Evolutionary conservation across 371 early-diverging fungal species (phyloP).

Genomic region (Entomophthora muscae): DNA sequence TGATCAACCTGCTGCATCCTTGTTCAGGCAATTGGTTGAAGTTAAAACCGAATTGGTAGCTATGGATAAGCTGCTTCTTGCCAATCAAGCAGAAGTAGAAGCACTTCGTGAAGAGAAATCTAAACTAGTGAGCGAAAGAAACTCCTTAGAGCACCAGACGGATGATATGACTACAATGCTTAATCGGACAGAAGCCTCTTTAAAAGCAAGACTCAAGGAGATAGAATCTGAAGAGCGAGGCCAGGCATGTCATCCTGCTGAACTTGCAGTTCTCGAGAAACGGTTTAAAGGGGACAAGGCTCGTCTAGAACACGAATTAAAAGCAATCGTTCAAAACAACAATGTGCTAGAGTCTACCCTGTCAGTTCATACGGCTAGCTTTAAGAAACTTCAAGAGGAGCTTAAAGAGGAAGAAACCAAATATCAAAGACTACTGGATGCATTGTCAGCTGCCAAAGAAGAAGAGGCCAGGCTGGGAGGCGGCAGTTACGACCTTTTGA

Average conservation of each 20-base stretch:
- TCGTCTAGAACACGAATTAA: not conserved
- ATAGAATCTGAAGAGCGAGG: not conserved
- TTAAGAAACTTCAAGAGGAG: not conserved
- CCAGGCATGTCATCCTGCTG: not conserved
- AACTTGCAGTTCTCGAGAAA: not conserved
- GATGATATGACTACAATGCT: not conserved
- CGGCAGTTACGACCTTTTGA: not conserved
- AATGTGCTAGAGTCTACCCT: not conserved
- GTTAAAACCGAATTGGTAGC: not conserved
- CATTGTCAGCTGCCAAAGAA: not conserved
- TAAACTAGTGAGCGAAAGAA: not conserved
- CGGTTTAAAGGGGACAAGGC: not conserved
- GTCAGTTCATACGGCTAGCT: not conserved
- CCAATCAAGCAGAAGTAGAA: not conserved
- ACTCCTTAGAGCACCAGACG: not conserved
- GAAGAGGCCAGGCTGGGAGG: not conserved
- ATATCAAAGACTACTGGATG: not conserved
- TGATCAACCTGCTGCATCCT: not conserved
- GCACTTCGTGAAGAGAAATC: not conserved
- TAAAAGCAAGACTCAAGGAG: not conserved
- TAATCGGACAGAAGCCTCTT: not conserved
- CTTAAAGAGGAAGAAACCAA: not conserved
- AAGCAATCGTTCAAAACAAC: not conserved
- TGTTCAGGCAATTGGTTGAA: not conserved
- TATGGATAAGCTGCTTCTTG: not conserved